Evolutionary conservation across 31 red algal species (phyloP), one percentile per base, ranked within the genome.

Genomic region (Bonnemaisonia californica): DNA sequence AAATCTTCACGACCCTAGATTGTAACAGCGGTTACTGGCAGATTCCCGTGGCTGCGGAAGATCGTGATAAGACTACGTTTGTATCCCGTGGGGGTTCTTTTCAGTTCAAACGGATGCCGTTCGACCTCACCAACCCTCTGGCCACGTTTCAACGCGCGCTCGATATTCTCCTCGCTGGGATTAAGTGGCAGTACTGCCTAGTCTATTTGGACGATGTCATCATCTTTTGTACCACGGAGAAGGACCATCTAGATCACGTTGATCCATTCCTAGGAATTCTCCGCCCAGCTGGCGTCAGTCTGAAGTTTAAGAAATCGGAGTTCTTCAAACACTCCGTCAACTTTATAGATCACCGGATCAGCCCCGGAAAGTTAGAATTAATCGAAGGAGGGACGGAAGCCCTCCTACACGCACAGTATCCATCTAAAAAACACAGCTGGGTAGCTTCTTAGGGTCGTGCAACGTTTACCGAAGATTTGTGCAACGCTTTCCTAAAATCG

Each of bases 21-120:
- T 24, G 57, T 24, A 80, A 1, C 76, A 32, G 28, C 3, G 62
- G 59, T 21, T 80, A 80, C 28, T 66, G 76, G 34, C 76, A 80
- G 13, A 68, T 80, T 9, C 57, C 26, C 40, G 11, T 80, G 2
- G 29, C 64, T 64, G 60, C 31, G 54, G 39, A 1, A 31, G 54
- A 67, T 4, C 26, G 35, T 1, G 2, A 80, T 1, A 71, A 71
- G 76, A 68, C 76, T 1, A 11, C 57, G 7, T 80, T 80, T 36
- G 39, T 34, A 1, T 24, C 26, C 1, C 76, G n/a, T 11, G 9
- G 3, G 16, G 76, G 76, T 38, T 5, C 66, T 11, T 70, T 38
- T 26, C 19, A 35, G 54, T 79, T 34, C 75, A 79, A 23, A 21
- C 16, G 55, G 24, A 1, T 80, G 2, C 57, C 76, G 8, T 66